Base-by-base conservation (phyloP, 768 basidiomycete species). In the Lentinula detonsa region DNA sequence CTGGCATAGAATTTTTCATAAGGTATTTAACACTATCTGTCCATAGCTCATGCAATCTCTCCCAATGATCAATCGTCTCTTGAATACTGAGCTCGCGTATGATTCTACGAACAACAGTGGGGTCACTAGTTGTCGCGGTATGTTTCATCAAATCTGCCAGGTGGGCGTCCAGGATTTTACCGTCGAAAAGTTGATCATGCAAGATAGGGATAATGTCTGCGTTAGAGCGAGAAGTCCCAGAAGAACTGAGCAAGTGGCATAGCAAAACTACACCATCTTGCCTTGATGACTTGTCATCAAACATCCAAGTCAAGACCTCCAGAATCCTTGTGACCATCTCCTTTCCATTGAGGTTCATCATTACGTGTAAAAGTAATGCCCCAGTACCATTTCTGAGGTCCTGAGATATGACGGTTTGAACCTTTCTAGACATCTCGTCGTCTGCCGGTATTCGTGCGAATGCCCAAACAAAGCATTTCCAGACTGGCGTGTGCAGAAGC, bases 401-500 rank as follows among this genome's bases (percentile, higher is more conserved):
- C 60, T 86, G 80, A 21, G 70, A 75, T 33, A 87, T 68, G 11
- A 4, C 81, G 68, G 35, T 65, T 66, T 62, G 81, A 80, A 65
- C 57, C 2, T 63, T 59, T 15, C 64, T 66, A 11, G 64, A 50
- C 2, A 18, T 21, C 3, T 59, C 61, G 4, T 61, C 23, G 40
- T 57, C 16, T 48, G 62, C 18, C 48, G 75, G 73, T 50, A 85
- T 65, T 16, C 74, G 75, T 18, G 76, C 70, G 61, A 81, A 85
- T 1, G 80, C 77, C 85, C 86, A 87, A 21, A 86, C 70, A 31
- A 86, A 72, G 56, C 80, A 76, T 56, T 73, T 75, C 85, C 85
- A 88, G 21, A 81, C 69, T 39, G 75, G 75, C 1, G 77, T 67
- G 46, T 79, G 75, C 7, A 83, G 69, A 16, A 71, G 66, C 11